A percentile compares a stretch with the other conserved stretches of the same genome.
Conservation (phyloP, 306 rosid species). For the Citrullus mucosospermus region DNA sequence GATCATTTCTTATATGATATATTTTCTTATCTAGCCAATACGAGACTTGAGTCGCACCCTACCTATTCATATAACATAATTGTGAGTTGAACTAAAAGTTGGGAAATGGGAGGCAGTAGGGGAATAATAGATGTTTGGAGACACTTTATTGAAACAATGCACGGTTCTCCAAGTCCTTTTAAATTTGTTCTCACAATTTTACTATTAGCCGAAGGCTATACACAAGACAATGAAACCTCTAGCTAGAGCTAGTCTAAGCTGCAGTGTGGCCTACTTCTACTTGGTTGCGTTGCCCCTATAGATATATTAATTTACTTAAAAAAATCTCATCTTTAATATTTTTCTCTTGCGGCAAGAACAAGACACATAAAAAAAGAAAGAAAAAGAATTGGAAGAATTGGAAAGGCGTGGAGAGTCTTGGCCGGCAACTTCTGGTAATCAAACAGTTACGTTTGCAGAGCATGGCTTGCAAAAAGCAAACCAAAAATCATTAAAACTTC, state of each 20-base stretch:
- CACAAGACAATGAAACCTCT: neutral
- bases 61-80: too few relatives aligned
- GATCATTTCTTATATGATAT: too few relatives aligned
- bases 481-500: conserved; percentile 1
- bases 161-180: neutral
- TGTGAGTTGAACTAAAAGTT: neutral
- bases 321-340: too few relatives aligned
- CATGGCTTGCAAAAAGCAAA: conserved; percentile 30
- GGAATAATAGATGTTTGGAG: neutral
- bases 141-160: neutral
- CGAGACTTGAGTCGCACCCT: neutral
- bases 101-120: neutral
- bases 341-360: neutral
- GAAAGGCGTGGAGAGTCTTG: neutral
- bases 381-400: neutral
- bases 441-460: conserved; percentile 7
- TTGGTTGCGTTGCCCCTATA: too few relatives aligned
- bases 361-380: neutral
- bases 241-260: too few relatives aligned
- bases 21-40: too few relatives aligned
- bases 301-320: too few relatives aligned
- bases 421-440: conserved; percentile 8
- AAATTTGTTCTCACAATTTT: neutral
- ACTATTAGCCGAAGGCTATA: neutral
- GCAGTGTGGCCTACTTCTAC: too few relatives aligned